phyloP scores from a whole-genome alignment of 2,329 filamentous ascomycete genomes.

The Phialophora macrospora region DNA sequence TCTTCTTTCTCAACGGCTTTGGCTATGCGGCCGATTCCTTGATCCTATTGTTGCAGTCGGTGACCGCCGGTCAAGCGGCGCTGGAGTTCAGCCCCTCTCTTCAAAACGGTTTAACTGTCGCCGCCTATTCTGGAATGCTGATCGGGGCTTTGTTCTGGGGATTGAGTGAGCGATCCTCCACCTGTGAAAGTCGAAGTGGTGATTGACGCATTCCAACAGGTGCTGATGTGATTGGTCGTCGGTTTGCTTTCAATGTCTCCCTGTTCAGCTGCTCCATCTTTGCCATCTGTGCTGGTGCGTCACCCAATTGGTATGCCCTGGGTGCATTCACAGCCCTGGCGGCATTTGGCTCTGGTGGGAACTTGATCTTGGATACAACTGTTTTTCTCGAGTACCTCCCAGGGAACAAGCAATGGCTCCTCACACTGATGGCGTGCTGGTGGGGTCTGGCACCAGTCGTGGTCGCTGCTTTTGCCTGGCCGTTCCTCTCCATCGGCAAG shows the following conservation, averaged over 20 bases:
- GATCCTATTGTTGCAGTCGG: conserved; percentile 40
- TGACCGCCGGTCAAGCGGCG: conserved; percentile 35
- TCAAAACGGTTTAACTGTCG: conserved; percentile 44
- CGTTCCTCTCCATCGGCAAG: conserved; percentile 30
- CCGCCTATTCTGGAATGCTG: conserved; percentile 50
- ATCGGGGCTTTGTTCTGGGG: conserved; percentile 68
- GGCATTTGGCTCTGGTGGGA: conserved; percentile 45
- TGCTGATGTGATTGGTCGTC: conserved; percentile 70
- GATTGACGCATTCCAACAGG: conserved; percentile 37
- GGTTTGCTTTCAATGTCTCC: conserved; percentile 70
- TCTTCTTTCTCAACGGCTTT: conserved; percentile 67
- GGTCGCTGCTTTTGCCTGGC: conserved; percentile 37
- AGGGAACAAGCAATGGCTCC: conserved; percentile 65
- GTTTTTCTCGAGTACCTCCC: conserved; percentile 64
- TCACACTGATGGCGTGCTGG: conserved; percentile 45
- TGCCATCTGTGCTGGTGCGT: conserved; percentile 67
- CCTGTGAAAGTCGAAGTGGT: background rate
- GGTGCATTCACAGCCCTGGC: conserved; percentile 35
- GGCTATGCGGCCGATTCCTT: conserved; percentile 53
- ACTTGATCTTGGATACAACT: conserved; percentile 46
- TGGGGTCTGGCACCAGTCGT: conserved; percentile 42
- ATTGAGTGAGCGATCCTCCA: conserved; percentile 49
- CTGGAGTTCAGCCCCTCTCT: conserved; percentile 36
- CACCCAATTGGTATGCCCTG: conserved; percentile 59
- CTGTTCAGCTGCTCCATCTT: conserved; percentile 67